A percentile compares a stretch with the other conserved stretches of the same genome.
These are phyloP conservation scores for Macadamia integrifolia DNA, from an alignment of 164 flowering plant species.

Conservation along the genomic window DNA sequence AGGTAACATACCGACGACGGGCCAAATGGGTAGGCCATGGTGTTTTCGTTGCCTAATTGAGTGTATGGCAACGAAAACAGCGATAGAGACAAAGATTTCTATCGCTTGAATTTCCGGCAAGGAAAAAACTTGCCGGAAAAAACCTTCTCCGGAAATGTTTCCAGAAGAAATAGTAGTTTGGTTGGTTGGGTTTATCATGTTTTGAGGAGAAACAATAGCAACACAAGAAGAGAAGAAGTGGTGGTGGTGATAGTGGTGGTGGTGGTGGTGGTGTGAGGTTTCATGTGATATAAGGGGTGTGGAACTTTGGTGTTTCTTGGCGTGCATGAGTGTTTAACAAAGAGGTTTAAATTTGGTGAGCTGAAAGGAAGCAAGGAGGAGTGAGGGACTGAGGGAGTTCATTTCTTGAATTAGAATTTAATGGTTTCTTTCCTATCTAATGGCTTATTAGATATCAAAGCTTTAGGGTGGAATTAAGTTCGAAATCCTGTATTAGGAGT, in stretches of 20 bases:
- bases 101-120: conserved; percentile 44
- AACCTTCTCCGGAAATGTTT: not conserved
- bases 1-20: conserved; percentile 81
- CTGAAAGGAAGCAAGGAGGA: conserved; percentile 28
- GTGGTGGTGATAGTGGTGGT: not conserved
- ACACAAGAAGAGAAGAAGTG: not conserved
- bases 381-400: not conserved
- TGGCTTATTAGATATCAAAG: not conserved
- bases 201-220: not conserved
- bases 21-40: conserved; percentile 78
- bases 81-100: conserved; percentile 50
- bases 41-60: conserved; percentile 47
- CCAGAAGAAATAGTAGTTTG: conserved; percentile 13
- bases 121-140: conserved; percentile 16
- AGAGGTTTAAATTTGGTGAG: conserved; percentile 71
- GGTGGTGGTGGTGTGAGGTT: not conserved
- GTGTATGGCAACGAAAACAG: conserved; percentile 50
- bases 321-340: conserved; percentile 28
- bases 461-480: not conserved
- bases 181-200: conserved; percentile 18
- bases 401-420: not conserved
- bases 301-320: conserved; percentile 30
- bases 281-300: conserved; percentile 24
- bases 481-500: not conserved
- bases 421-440: not conserved